These are phyloP conservation scores for Arthrobotrys megalospora DNA, from an alignment of 2,329 filamentous ascomycete species.

Conservation along the genomic window DNA sequence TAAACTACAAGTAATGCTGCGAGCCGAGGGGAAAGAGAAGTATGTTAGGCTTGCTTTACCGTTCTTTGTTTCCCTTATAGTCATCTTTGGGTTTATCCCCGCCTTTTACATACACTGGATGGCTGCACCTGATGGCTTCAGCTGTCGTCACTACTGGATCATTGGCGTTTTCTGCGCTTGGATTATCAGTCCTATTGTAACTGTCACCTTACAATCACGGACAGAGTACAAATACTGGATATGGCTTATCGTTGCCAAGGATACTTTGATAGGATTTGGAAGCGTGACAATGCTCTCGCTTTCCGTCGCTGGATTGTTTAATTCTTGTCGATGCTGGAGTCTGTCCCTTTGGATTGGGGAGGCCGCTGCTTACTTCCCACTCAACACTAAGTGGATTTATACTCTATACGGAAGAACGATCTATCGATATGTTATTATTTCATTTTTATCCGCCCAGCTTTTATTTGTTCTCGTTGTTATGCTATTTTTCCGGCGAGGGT, in stretches of 20 bases:
- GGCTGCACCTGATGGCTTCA: not conserved
- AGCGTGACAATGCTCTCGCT: not conserved
- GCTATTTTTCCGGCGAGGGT: conserved; percentile 1
- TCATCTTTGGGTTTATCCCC: conserved; percentile 20
- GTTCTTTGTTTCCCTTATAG: not conserved
- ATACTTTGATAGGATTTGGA: conserved; percentile 16
- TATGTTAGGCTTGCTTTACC: not conserved
- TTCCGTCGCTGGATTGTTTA: conserved; percentile 12
- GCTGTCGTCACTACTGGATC: conserved; percentile 16
- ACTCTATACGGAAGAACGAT: not conserved
- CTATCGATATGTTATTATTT: not conserved
- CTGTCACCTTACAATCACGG: not conserved
- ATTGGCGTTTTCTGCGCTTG: conserved; percentile 14
- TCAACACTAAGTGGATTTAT: conserved; percentile 1
- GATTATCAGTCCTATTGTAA: conserved; percentile 3
- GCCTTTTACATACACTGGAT: conserved; percentile 17
- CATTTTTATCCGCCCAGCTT: conserved; percentile 1
- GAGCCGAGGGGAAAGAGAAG: not conserved
- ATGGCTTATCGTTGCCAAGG: not conserved
- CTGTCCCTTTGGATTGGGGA: conserved; percentile 4
- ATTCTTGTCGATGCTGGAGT: conserved; percentile 20
- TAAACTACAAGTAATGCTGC: not conserved
- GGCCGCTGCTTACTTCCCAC: not conserved
- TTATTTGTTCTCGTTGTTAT: not conserved
- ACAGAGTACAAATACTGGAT: not conserved